A percentile compares a stretch with the other conserved stretches of the same genome.
Conservation (phyloP, 495 filamentous ascomycete species). For the Cetradonia linearis region DNA sequence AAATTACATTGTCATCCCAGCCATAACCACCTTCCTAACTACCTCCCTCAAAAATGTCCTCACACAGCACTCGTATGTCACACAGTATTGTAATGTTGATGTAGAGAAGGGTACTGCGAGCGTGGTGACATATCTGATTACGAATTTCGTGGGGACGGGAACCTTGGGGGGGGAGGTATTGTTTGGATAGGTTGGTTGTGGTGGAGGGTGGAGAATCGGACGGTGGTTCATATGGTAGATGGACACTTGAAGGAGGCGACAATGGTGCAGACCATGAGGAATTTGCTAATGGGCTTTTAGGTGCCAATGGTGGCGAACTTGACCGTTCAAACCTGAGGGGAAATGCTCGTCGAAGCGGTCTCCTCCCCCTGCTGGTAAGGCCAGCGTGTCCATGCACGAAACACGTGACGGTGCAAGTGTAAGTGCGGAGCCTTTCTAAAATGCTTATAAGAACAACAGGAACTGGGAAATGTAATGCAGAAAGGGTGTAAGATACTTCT, state of each 20-base stretch:
- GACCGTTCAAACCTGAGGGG: not conserved
- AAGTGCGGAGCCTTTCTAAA: not conserved
- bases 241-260: not conserved
- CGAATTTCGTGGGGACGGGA: not conserved
- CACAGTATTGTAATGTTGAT: not conserved
- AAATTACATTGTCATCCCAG: not conserved
- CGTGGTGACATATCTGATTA: not conserved
- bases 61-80: constrained; percentile 4
- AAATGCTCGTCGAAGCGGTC: not conserved
- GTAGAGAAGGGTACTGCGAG: not conserved
- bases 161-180: not conserved
- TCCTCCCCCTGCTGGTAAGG: not conserved
- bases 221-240: not conserved
- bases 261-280: not conserved
- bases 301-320: not conserved
- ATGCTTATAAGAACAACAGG: not conserved
- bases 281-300: not conserved
- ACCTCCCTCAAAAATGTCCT: not conserved
- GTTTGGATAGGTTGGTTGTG: not conserved
- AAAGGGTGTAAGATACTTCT: not conserved
- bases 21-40: not conserved
- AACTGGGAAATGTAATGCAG: not conserved
- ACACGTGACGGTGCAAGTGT: not conserved
- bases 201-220: not conserved
- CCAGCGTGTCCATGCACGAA: not conserved